Evolutionary conservation across 768 basidiomycete genomes (phyloP).

Genomic region (Phylloporus rhodoxanthus): DNA sequence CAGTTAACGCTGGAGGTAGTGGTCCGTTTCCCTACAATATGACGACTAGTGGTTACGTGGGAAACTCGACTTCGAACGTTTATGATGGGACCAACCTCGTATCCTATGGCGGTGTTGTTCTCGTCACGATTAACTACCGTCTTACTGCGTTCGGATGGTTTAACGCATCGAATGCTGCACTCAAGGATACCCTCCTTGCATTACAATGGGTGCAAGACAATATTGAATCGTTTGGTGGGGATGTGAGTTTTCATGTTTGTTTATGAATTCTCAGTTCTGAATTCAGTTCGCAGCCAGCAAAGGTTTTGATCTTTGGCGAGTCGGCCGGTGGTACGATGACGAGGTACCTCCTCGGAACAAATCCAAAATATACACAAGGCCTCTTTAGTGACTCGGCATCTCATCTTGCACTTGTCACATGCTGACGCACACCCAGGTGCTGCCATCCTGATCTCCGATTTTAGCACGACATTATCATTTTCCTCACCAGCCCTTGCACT

Average conservation of each 20-base stretch:
- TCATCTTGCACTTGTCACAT: background rate
- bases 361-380: constrained; percentile 15
- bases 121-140: constrained; percentile 22
- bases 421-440: constrained; percentile 3
- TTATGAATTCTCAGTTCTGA: background rate
- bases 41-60: constrained; percentile 18
- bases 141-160: constrained; percentile 22
- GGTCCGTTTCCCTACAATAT: constrained; percentile 18
- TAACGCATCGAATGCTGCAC: constrained; percentile 19
- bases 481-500: constrained; percentile 11
- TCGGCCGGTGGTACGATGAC: constrained; percentile 18
- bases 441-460: constrained; percentile 17
- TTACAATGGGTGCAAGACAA: constrained; percentile 34
- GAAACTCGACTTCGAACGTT: constrained; percentile 15
- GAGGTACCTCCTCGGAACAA: constrained; percentile 11
- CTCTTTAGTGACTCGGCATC: constrained; percentile 14
- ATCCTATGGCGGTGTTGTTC: constrained; percentile 21
- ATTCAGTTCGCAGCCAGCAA: constrained; percentile 7
- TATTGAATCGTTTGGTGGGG: constrained; percentile 35
- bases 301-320: constrained; percentile 17
- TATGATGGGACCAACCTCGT: constrained; percentile 23
- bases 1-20: constrained; percentile 11
- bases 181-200: constrained; percentile 31
- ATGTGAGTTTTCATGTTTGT: constrained; percentile 12
- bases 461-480: constrained; percentile 10